phyloP scores from a whole-genome alignment of 2,329 filamentous ascomycete species.

The Fusarium dimerum region DNA sequence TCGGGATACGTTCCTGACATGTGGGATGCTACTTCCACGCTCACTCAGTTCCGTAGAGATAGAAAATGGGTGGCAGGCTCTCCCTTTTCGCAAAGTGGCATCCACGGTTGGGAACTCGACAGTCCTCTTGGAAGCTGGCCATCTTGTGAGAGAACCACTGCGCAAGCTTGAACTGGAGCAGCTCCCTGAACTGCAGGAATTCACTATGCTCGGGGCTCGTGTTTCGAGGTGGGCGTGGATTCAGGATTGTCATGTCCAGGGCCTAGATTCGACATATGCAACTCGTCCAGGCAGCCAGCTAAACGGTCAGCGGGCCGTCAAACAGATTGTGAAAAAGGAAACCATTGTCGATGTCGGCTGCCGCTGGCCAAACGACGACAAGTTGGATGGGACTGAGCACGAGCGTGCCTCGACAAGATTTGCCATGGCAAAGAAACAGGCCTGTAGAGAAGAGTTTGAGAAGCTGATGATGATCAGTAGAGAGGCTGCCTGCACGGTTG shows the following conservation, averaged over 20 bases:
- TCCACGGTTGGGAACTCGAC: constrained; percentile 1
- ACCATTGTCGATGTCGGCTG: neutral
- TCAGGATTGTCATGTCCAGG: neutral
- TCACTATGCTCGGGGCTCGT: constrained; percentile 10
- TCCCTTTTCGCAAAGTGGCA: constrained; percentile 2
- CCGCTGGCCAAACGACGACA: neutral
- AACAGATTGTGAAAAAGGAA: neutral
- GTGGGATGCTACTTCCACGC: constrained; percentile 6
- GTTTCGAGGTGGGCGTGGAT: neutral
- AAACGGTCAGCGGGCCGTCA: neutral
- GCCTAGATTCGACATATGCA: neutral
- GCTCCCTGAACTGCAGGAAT: constrained; percentile 9
- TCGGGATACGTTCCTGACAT: constrained; percentile 11
- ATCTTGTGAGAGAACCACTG: neutral
- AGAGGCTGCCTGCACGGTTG: no score
- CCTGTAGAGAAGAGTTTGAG: neutral
- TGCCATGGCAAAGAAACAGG: neutral
- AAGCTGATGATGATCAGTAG: no score
- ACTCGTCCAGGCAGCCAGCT: neutral
- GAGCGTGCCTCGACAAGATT: neutral
- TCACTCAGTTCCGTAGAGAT: neutral
- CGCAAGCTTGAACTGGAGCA: neutral
- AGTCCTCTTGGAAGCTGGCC: neutral
- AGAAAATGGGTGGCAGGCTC: neutral
- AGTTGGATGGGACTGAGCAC: neutral